Percentiles rank a stretch among this genome's conserved stretches.
Evolutionary conservation across 2,329 filamentous ascomycete genomes (phyloP).

Genomic region (Curvularia sp.): DNA sequence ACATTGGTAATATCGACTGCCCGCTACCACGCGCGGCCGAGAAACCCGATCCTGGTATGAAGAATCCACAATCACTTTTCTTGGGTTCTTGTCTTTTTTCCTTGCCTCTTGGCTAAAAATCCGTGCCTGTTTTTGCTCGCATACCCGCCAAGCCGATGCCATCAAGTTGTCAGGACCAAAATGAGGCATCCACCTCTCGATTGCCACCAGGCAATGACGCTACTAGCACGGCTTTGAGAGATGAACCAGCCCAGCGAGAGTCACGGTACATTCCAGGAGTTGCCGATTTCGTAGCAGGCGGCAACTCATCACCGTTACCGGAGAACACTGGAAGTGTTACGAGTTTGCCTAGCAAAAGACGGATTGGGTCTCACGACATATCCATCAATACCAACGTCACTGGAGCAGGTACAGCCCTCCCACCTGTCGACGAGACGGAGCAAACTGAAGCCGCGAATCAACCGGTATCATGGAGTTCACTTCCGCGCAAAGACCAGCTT

Average conservation of each 20-base stretch:
- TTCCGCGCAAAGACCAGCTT: slow-evolving; percentile 80
- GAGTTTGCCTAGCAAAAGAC: not conserved
- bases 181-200: not conserved
- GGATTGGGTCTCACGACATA: slow-evolving; percentile 20
- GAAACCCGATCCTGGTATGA: not conserved
- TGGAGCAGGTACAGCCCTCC: slow-evolving; percentile 24
- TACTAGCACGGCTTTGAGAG: not conserved
- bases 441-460: slow-evolving; percentile 46
- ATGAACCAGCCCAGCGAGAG: not conserved
- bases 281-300: not conserved
- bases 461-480: slow-evolving; percentile 71
- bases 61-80: not conserved
- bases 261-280: not conserved
- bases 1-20: not conserved
- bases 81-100: not conserved
- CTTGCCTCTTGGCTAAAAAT: not conserved
- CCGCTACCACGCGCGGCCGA: not conserved
- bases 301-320: not conserved
- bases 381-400: slow-evolving; percentile 31
- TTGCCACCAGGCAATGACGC: not conserved
- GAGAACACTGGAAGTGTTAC: slow-evolving; percentile 10
- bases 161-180: not conserved
- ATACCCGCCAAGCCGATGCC: slow-evolving; percentile 3
- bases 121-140: not conserved
- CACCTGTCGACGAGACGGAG: slow-evolving; percentile 34